phyloP scores from a whole-genome alignment of 1,139 yeast genomes.

The Petasospora fabianii region DNA sequence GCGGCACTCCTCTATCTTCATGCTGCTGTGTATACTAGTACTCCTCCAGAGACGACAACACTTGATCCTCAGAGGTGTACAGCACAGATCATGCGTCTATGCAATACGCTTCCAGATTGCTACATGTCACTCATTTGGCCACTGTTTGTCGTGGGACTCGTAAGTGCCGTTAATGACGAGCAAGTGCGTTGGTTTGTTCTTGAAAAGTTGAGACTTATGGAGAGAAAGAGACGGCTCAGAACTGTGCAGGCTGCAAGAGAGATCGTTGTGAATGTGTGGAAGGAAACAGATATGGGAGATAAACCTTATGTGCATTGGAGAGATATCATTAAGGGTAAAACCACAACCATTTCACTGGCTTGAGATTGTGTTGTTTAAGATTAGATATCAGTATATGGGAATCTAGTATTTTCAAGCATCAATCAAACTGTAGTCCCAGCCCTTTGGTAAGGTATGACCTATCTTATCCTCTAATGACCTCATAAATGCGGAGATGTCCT shows the following conservation, averaged over 20 bases:
- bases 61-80: conserved; percentile 21
- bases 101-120: conserved; percentile 27
- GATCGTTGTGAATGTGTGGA: conserved; percentile 37
- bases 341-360: conserved; percentile 34
- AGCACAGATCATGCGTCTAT: conserved; percentile 25
- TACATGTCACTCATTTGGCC: conserved; percentile 40
- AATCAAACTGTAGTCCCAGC: too few relatives aligned
- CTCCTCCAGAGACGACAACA: conserved; percentile 1
- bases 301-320: conserved; percentile 31
- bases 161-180: conserved; percentile 30
- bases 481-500: too few relatives aligned
- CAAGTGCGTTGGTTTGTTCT: conserved; percentile 37
- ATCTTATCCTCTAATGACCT: too few relatives aligned
- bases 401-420: too few relatives aligned
- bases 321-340: conserved; percentile 34
- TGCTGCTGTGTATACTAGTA: conserved; percentile 31
- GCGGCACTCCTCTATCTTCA: conserved; percentile 34
- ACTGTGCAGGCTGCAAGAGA: conserved; percentile 35
- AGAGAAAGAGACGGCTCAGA: conserved; percentile 33
- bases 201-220: conserved; percentile 32
- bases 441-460: too few relatives aligned
- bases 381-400: too few relatives aligned
- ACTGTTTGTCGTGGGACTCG: conserved; percentile 35
- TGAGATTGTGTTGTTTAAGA: too few relatives aligned
- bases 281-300: conserved; percentile 33